Evolutionary conservation across 75 land plant genomes (phyloP).

Genomic region (Azolla pinnata): DNA sequence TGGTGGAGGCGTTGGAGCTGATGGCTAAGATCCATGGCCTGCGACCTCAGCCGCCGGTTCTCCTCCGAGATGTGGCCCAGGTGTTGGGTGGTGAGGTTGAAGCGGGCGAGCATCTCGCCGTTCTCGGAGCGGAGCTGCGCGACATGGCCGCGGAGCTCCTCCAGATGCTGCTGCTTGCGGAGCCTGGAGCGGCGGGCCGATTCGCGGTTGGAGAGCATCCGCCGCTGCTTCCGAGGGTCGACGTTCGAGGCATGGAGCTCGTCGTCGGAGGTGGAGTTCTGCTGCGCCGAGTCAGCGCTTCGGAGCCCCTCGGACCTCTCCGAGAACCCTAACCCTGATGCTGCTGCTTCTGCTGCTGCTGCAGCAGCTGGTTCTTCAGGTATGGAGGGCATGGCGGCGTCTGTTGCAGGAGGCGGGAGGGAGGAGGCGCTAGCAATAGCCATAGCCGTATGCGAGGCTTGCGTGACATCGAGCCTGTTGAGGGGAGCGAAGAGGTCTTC

Average conservation of each 20-base stretch:
- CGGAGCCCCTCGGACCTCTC: background rate
- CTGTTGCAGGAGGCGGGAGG: background rate
- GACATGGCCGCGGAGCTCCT: conserved; percentile 57
- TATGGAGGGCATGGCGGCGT: background rate
- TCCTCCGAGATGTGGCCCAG: conserved; percentile 38
- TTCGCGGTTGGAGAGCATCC: conserved; percentile 85
- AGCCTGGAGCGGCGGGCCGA: conserved; percentile 79
- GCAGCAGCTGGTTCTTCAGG: background rate
- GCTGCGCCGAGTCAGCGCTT: background rate
- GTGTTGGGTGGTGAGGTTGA: conserved; percentile 44
- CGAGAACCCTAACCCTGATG: too few species aligned
- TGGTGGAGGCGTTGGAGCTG: conserved; percentile 34
- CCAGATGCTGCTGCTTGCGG: conserved; percentile 85
- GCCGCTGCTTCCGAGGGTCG: conserved; percentile 57
- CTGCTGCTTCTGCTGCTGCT: background rate
- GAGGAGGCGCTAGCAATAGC: background rate
- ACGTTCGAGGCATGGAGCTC: conserved; percentile 34
- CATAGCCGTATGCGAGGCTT: background rate
- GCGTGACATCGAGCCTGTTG: conserved; percentile 17
- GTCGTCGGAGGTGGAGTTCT: conserved; percentile 42
- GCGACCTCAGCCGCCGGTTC: conserved; percentile 44
- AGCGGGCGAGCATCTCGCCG: conserved; percentile 33
- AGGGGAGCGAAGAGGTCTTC: conserved; percentile 34
- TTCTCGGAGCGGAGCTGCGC: conserved; percentile 53
- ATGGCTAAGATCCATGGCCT: conserved; percentile 38